Percentiles rank a stretch among this genome's conserved stretches.
These are phyloP conservation scores for Pseudevernia furfuracea DNA, from an alignment of 495 filamentous ascomycete species.

Conservation along the genomic window DNA sequence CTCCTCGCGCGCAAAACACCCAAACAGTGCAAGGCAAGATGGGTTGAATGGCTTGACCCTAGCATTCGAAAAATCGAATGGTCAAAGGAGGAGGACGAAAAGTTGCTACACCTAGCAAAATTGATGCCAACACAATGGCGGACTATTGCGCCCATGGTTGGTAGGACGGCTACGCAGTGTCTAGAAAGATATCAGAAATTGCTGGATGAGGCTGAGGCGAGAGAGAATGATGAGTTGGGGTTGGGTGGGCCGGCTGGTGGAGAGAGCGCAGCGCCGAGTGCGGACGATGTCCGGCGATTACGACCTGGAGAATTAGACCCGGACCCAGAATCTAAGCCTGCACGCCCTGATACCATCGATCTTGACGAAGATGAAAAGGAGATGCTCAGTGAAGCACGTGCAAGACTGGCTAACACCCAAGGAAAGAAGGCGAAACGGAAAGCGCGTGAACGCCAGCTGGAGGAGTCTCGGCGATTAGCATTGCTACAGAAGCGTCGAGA, in stretches of 20 bases:
- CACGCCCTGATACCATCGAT: conserved; percentile 95
- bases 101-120: conserved; percentile 90
- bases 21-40: conserved; percentile 98
- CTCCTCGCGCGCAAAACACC: conserved; percentile 94
- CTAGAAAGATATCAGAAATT: conserved; percentile 94
- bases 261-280: conserved; percentile 79
- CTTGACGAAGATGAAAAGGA: conserved; percentile 99
- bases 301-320: conserved; percentile 90
- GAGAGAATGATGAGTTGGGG: conserved; percentile 75
- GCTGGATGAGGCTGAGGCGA: conserved; percentile 88
- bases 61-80: conserved; percentile 97
- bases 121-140: conserved; percentile 99
- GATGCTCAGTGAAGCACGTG: conserved; percentile 95
- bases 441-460: conserved; percentile 88
- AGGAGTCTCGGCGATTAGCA: conserved; percentile 84
- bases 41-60: conserved; percentile 97
- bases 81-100: conserved; percentile 98
- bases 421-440: conserved; percentile 99
- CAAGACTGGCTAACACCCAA: conserved; percentile 92
- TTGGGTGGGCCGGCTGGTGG: conserved; percentile 80
- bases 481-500: conserved; percentile 91
- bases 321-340: conserved; percentile 92
- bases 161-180: conserved; percentile 92
- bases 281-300: conserved; percentile 85
- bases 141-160: conserved; percentile 94